A percentile compares a stretch with the other conserved stretches of the same genome.
These are phyloP conservation scores for Moricandia arvensis DNA, from an alignment of 345 rosid species.

Conservation along the genomic window DNA sequence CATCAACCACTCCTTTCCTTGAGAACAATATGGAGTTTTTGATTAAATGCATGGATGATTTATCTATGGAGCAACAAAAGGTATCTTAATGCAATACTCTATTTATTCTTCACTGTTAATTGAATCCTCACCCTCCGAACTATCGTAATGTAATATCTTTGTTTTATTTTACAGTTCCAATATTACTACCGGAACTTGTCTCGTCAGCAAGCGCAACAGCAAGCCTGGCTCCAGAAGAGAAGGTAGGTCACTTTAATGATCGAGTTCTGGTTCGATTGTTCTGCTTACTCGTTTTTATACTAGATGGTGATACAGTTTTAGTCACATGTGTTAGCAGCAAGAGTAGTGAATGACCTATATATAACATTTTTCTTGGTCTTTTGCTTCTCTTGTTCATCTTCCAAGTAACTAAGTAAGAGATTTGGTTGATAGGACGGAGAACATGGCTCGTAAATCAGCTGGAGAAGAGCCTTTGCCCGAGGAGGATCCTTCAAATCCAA, in stretches of 20 bases:
- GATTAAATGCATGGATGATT: slow-evolving; percentile 98
- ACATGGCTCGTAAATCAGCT: slow-evolving; percentile 76
- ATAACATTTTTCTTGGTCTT: not conserved
- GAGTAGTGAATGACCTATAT: not conserved
- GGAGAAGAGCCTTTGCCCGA: slow-evolving; percentile 96
- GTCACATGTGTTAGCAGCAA: not conserved
- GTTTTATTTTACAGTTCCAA: slow-evolving; percentile 64
- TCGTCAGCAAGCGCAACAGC: slow-evolving; percentile 97
- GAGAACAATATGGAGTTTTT: slow-evolving; percentile 94
- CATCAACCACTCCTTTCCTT: slow-evolving; percentile 75
- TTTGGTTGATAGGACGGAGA: slow-evolving; percentile 68
- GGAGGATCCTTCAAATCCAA: slow-evolving; percentile 94
- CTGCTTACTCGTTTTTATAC: not conserved
- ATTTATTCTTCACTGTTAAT: slow-evolving; percentile 11
- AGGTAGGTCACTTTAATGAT: slow-evolving; percentile 43
- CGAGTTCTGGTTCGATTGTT: not conserved
- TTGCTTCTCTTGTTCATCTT: not conserved
- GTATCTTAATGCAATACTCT: slow-evolving; percentile 27
- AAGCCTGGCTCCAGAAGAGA: slow-evolving; percentile 98
- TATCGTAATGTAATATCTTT: not conserved
- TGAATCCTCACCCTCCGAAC: not conserved
- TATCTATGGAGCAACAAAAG: slow-evolving; percentile 91
- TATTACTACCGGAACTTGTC: slow-evolving; percentile 75
- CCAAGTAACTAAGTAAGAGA: not conserved
- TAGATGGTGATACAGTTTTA: not conserved